Conservation (phyloP, 495 filamentous ascomycete genomes). For the Trichoderma virens region DNA sequence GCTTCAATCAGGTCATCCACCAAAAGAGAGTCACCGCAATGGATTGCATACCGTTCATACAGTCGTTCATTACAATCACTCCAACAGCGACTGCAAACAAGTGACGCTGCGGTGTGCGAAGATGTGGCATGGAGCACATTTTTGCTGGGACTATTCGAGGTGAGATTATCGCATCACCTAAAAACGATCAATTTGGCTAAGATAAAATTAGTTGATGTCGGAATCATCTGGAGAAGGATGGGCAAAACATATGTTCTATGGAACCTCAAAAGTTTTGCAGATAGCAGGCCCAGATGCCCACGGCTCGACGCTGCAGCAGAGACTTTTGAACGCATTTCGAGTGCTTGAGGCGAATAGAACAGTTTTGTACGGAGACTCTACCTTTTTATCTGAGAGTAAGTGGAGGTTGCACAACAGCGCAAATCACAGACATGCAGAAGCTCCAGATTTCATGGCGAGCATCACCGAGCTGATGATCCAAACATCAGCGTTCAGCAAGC, state of each 20-base stretch:
- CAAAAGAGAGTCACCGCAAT: neutral
- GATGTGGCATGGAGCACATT: neutral
- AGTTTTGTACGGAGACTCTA: neutral
- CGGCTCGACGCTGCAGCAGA: neutral
- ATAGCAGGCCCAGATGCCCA: neutral
- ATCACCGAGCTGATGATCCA: neutral
- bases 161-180: neutral
- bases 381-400: neutral
- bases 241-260: conserved; percentile 3
- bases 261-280: neutral
- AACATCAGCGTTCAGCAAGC: neutral
- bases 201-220: neutral
- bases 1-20: neutral
- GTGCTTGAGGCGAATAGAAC: neutral
- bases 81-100: neutral
- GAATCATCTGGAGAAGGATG: neutral
- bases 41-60: neutral
- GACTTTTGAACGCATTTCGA: neutral
- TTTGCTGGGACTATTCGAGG: neutral
- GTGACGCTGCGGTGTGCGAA: neutral
- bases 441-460: neutral
- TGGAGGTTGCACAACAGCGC: neutral
- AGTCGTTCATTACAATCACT: neutral
- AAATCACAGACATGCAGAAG: neutral
- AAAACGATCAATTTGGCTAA: no score